Evolutionary conservation across 1,284 basidiomycete species (phyloP).

Genomic region (Trametes versicolor): DNA sequence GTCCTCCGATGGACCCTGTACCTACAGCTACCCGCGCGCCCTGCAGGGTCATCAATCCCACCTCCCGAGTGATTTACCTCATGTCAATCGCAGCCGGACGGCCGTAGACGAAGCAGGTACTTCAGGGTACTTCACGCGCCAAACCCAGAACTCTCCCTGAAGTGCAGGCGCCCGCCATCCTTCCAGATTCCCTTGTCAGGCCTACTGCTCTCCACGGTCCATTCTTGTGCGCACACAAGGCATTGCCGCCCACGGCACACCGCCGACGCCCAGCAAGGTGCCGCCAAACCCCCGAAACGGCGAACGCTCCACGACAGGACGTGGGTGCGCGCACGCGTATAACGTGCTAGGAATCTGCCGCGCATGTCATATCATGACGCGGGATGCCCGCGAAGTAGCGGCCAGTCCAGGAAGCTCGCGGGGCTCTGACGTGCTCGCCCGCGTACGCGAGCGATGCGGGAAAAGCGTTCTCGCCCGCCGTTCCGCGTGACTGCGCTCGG

Average conservation of each 20-base stretch:
- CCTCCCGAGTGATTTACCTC: conserved; percentile 17
- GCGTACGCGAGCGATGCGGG: conserved; percentile 16
- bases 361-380: conserved; percentile 22
- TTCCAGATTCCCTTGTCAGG: conserved; percentile 26
- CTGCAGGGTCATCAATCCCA: conserved; percentile 14
- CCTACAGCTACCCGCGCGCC: background rate
- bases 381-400: conserved; percentile 23
- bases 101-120: conserved; percentile 5
- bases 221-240: conserved; percentile 10
- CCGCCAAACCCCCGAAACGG: background rate
- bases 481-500: conserved; percentile 25
- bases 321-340: background rate
- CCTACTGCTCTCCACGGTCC: conserved; percentile 9
- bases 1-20: background rate
- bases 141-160: conserved; percentile 23
- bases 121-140: conserved; percentile 21
- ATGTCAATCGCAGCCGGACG: conserved; percentile 19
- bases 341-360: conserved; percentile 11
- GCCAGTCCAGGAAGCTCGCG: conserved; percentile 19
- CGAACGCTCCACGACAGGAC: conserved; percentile 13
- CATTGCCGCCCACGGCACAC: conserved; percentile 12
- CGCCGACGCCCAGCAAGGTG: conserved; percentile 11
- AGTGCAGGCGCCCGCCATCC: conserved; percentile 18
- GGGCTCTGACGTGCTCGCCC: conserved; percentile 6
- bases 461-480: conserved; percentile 18